Conservation (phyloP, 768 basidiomycete species). For the Xerocomellus intermedius region DNA sequence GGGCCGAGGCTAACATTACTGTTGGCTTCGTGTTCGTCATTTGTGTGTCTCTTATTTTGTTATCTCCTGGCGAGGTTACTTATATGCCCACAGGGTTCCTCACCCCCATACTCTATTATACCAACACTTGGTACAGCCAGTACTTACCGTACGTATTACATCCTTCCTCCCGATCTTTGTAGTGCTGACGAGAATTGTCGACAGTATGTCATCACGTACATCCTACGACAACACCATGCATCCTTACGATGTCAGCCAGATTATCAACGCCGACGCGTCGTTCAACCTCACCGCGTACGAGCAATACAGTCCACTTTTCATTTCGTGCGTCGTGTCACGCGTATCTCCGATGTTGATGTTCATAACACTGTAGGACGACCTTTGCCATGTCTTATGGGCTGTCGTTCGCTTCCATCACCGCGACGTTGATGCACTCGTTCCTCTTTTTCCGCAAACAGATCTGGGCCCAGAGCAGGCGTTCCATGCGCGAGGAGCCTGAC, state of each 20-base stretch:
- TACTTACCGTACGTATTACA: slow-evolving; percentile 50
- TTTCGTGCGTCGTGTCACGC: slow-evolving; percentile 37
- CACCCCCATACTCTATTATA: slow-evolving; percentile 64
- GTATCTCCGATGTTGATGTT: background rate
- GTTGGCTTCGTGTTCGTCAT: slow-evolving; percentile 66
- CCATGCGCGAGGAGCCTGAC: slow-evolving; percentile 78
- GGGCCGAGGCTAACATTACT: slow-evolving; percentile 72
- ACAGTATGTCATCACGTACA: slow-evolving; percentile 57
- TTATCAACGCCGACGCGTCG: slow-evolving; percentile 52
- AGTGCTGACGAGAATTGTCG: background rate
- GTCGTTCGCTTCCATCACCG: slow-evolving; percentile 79
- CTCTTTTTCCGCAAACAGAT: slow-evolving; percentile 81
- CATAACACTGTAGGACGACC: slow-evolving; percentile 38
- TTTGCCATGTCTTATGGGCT: slow-evolving; percentile 80
- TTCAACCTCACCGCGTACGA: slow-evolving; percentile 57
- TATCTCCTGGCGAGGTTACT: slow-evolving; percentile 53
- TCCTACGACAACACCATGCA: slow-evolving; percentile 64
- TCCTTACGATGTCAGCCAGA: slow-evolving; percentile 55
- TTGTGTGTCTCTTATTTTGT: slow-evolving; percentile 40
- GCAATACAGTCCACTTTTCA: slow-evolving; percentile 59
- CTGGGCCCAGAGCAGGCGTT: slow-evolving; percentile 64
- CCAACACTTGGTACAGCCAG: slow-evolving; percentile 58
- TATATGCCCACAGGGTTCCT: slow-evolving; percentile 49
- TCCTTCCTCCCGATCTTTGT: background rate
- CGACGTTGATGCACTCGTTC: slow-evolving; percentile 69